Conservation (phyloP, 352 stramenopile species). For the Lagenidium sp. region DNA sequence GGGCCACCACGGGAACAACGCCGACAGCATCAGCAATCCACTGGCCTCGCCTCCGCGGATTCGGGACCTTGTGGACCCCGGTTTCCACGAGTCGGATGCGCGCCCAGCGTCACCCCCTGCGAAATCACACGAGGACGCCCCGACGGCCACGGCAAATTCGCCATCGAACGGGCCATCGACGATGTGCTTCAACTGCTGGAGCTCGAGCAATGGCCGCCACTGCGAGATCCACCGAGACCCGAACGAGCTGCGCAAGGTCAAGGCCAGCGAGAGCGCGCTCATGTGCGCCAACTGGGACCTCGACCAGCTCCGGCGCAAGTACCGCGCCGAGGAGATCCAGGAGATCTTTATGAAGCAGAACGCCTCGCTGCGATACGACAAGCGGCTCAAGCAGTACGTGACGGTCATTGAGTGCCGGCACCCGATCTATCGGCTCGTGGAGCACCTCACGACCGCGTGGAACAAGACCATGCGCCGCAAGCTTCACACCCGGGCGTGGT, state of each 20-base stretch:
- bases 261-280: conserved; percentile 59
- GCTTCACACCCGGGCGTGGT: conserved; percentile 80
- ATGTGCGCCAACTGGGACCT: conserved; percentile 92
- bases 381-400: conserved; percentile 80
- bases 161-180: background rate
- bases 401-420: conserved; percentile 86
- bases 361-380: conserved; percentile 84
- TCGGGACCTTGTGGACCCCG: conserved; percentile 62
- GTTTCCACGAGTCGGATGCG: conserved; percentile 58
- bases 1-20: background rate
- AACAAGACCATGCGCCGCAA: conserved; percentile 87
- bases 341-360: conserved; percentile 89
- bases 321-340: conserved; percentile 88
- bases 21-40: conserved; percentile 3
- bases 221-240: conserved; percentile 61
- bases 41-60: conserved; percentile 38
- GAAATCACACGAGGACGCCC: background rate
- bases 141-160: background rate
- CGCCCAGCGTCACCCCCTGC: no score
- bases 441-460: conserved; percentile 37
- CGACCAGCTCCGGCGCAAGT: conserved; percentile 77
- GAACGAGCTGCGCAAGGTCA: conserved; percentile 37
- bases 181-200: conserved; percentile 94
- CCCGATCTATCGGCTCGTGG: conserved; percentile 83
- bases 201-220: conserved; percentile 70